phyloP scores from a whole-genome alignment of 305 asterid species.

The Stenogyne calaminthoides region DNA sequence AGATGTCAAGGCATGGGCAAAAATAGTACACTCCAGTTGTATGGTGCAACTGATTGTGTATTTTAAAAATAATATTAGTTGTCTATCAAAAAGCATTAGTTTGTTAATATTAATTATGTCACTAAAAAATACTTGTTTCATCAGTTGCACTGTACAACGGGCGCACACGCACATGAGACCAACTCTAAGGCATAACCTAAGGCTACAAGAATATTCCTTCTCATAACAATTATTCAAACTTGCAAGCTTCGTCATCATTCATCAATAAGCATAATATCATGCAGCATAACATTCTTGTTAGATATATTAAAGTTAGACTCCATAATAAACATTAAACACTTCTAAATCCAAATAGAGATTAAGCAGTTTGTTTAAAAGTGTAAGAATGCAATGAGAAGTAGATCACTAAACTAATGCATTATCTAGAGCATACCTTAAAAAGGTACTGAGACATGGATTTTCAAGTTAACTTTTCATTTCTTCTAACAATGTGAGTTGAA shows the following conservation, averaged over 20 bases:
- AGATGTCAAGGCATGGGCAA: neutral
- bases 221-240: neutral
- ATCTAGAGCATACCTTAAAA: conserved; percentile 40
- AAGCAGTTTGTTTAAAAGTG: neutral
- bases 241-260: neutral
- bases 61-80: neutral
- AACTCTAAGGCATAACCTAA: neutral
- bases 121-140: neutral
- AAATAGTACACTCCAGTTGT: neutral
- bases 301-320: neutral
- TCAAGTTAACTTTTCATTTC: conserved; percentile 27
- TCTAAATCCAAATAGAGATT: neutral
- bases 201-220: neutral
- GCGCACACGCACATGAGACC: neutral
- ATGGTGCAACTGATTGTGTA: neutral
- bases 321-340: conserved; percentile 6
- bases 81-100: neutral
- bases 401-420: neutral
- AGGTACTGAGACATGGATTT: conserved; percentile 14
- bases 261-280: neutral
- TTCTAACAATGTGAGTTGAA: conserved; percentile 33
- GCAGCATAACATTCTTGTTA: neutral
- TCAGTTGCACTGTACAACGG: no score
- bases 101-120: neutral
- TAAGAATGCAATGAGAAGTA: neutral